These are phyloP conservation scores for Beauveria caledonica DNA, from an alignment of 2,329 filamentous ascomycete genomes.

Conservation along the genomic window DNA sequence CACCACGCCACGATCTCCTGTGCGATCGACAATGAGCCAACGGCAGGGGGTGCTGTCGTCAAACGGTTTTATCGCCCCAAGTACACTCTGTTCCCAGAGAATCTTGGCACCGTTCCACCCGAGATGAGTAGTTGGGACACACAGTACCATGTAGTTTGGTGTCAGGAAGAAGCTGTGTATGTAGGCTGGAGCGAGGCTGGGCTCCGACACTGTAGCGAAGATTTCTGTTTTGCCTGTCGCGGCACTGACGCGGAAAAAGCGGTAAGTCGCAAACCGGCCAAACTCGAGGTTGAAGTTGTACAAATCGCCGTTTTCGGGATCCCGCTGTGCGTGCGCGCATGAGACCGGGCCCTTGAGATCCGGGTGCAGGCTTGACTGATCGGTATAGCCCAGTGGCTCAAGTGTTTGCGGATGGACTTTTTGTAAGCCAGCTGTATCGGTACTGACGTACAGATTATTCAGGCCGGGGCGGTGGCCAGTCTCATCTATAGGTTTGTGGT, in stretches of 20 bases:
- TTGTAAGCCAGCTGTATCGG: slow-evolving; percentile 49
- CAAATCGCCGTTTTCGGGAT: slow-evolving; percentile 64
- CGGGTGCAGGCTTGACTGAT: slow-evolving; percentile 56
- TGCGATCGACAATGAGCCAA: slow-evolving; percentile 71
- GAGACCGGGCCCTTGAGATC: slow-evolving; percentile 58
- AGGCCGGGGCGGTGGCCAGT: slow-evolving; percentile 31
- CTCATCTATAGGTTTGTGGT: slow-evolving; percentile 13
- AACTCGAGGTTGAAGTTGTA: slow-evolving; percentile 77
- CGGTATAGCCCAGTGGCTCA: slow-evolving; percentile 58
- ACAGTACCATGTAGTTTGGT: slow-evolving; percentile 61
- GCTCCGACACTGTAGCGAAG: slow-evolving; percentile 54
- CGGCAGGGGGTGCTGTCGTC: slow-evolving; percentile 45
- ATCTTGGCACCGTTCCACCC: slow-evolving; percentile 50
- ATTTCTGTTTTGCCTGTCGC: slow-evolving; percentile 59
- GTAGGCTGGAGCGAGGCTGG: slow-evolving; percentile 52
- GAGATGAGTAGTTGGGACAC: slow-evolving; percentile 60
- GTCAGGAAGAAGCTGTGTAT: slow-evolving; percentile 79
- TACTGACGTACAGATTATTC: slow-evolving; percentile 44
- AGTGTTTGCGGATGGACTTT: slow-evolving; percentile 62
- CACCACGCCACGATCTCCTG: slow-evolving; percentile 52
- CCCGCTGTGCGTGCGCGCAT: slow-evolving; percentile 62
- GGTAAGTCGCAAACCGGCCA: slow-evolving; percentile 50
- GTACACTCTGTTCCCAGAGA: slow-evolving; percentile 56
- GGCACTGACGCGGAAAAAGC: slow-evolving; percentile 58
- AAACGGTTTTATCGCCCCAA: slow-evolving; percentile 60